These are phyloP conservation scores for Curvularia sp. DNA, from an alignment of 2,329 filamentous ascomycete species.

Conservation along the genomic window DNA sequence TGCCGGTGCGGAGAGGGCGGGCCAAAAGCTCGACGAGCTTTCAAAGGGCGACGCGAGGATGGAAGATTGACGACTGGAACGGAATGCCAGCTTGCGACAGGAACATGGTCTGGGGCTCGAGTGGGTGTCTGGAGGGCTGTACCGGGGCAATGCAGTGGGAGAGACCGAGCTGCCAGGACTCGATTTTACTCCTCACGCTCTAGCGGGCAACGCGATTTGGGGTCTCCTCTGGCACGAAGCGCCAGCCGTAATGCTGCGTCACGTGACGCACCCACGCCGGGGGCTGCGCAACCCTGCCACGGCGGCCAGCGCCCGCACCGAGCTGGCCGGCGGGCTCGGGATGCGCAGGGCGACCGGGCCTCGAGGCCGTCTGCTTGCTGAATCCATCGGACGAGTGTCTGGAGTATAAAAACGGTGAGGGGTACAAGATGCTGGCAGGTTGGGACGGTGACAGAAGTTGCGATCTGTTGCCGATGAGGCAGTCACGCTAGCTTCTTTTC, in stretches of 20 bases:
- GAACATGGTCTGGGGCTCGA: slow-evolving; percentile 40
- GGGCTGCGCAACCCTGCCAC: slow-evolving; percentile 8
- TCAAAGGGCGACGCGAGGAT: slow-evolving; percentile 42
- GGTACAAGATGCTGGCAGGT: slow-evolving; percentile 31
- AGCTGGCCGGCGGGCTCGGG: slow-evolving; percentile 2
- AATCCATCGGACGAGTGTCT: slow-evolving; percentile 8
- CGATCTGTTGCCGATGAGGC: slow-evolving; percentile 24
- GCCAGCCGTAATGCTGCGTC: slow-evolving; percentile 26
- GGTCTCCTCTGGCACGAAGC: slow-evolving; percentile 14
- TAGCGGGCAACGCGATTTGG: slow-evolving; percentile 23
- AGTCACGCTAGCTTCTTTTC: slow-evolving; percentile 28
- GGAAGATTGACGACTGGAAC: slow-evolving; percentile 38
- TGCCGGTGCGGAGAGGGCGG: slow-evolving; percentile 46
- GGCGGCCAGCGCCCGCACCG: slow-evolving; percentile 10
- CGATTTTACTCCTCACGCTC: slow-evolving; percentile 34
- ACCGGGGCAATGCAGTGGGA: slow-evolving; percentile 37
- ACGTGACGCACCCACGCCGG: slow-evolving; percentile 22
- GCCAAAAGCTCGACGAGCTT: slow-evolving; percentile 49
- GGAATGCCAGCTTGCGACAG: slow-evolving; percentile 23
- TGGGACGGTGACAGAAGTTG: slow-evolving; percentile 33
- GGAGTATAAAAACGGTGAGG: slow-evolving; percentile 25
- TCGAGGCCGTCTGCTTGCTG: background rate
- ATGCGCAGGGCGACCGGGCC: background rate
- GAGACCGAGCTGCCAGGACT: slow-evolving; percentile 37
- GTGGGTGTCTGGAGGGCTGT: slow-evolving; percentile 24